Base-by-base conservation (phyloP, 108 stramenopile species). In the Skeletonema costatum region DNA sequence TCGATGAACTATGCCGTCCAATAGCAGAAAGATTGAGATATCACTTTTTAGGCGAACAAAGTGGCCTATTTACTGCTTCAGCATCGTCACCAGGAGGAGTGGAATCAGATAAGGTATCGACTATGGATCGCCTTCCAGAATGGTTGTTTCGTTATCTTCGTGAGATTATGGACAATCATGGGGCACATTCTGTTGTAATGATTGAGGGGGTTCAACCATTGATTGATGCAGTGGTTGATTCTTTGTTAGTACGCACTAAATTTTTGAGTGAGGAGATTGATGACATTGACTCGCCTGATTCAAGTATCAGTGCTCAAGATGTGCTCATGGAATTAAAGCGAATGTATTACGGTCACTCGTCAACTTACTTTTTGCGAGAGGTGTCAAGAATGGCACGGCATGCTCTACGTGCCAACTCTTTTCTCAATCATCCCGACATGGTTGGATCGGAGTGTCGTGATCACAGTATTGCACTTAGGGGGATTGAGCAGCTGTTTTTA, bases 81-180 rank as follows among this genome's bases (percentile, higher is more conserved):
- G 7, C 36, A 16, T 32, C 30, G 5, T 25, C 17, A 51, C 11
- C 30, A 31, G 30, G 30, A 0, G 60, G 48, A 4, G 12, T 29
- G 30, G 17, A 73, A 36, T 46, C 32, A 14, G 29, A 68, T 9
- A 21, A 35, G 9, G 8, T 39, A 50, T 42, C 75, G 61, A 80
- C 83, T 2, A 82, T 87, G 17, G 91, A 92, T 69, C 78, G 87
- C 59, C 78, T 94, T n/a, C 90, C 91, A 17, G 91, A 94, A 78
- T 92, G 91, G 91, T 61, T 92, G 3, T 83, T 92, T 59, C 77
- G 64, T 29, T 94, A 92, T 68, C 66, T 94, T n/a, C 69, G 77
- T 10, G 90, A 90, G 44, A 65, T 88, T 41, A 53, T 74, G 31
- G 74, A 82, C n/a, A 67, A 72, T 68, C 77, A 77, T 39, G 79